Evolutionary conservation across 2,329 filamentous ascomycete species (phyloP), one percentile per base, ranked within the genome.

Genomic region (Coniochaeta prunicola): DNA sequence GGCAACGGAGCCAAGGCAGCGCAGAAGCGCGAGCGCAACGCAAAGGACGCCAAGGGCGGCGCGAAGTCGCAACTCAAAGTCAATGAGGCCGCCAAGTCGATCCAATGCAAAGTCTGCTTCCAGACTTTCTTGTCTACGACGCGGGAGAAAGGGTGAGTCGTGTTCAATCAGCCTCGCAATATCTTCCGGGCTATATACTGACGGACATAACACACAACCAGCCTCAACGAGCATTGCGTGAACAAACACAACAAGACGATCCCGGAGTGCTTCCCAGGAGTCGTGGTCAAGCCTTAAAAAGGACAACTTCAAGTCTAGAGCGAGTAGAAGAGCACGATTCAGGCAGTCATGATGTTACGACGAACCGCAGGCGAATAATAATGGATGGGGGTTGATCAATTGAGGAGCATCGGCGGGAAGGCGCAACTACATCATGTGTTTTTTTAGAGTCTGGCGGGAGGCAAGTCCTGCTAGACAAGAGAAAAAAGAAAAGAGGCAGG

Each of bases 221-320:
- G 84, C 62, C 82, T 92, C 62, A 82, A 80, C 61, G 84, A 89
- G 68, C 89, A 92, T 73, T 87, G 89, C 62, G 70, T 75, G 63
- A 91, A 91, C 76, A 91, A 91, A 80, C 89, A 92, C 77, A 86
- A 76, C 77, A 90, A 91, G 78, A 79, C 80, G 45, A 77, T 90
- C 30, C 71, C 79, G 56, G 87, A 90, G 45, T 92, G 89, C 76
- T 92, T 92, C 75, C 86, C 86, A 19, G 73, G 64, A 57, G 81
- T 76, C 63, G 66, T 70, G 65, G 13, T 50, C 45, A 50, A 50
- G 64, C 57, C 54, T 55, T 53, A 24, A 53, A 31, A 33, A 26
- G 26, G 40, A 56, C 31, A 13, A 33, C 31, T 24, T 34, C 17
- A 31, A 28, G 28, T 7, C 31, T 19, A 38, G 13, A 17, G 21